Percentiles rank a stretch among this genome's conserved stretches.
Conservation (phyloP, 1,284 basidiomycete genomes). For the Trichosporon sp. region DNA sequence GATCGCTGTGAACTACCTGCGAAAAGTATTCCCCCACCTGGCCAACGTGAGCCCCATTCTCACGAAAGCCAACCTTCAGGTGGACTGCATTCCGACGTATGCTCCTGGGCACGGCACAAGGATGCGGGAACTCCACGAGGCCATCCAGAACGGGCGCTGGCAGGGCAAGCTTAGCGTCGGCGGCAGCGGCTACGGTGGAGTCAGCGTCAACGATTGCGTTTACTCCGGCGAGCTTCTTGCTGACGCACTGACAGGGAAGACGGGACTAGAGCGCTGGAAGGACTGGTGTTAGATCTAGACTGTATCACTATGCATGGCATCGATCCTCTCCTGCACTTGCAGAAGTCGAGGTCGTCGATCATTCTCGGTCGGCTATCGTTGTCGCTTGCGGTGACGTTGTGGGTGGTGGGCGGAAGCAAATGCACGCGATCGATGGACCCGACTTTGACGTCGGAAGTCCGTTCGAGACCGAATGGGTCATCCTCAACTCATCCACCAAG, state of each 20-base stretch:
- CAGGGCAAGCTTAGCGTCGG: constrained; percentile 62
- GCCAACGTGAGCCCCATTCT: constrained; percentile 48
- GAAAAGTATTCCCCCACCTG: constrained; percentile 53
- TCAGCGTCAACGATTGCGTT: constrained; percentile 86
- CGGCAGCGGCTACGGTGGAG: constrained; percentile 81
- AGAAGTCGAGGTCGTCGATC: no score
- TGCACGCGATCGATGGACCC: constrained; percentile 1
- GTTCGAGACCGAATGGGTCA: background rate
- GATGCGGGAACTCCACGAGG: constrained; percentile 58
- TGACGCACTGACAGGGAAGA: constrained; percentile 22
- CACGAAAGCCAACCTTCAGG: constrained; percentile 57
- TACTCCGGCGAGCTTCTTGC: constrained; percentile 58
- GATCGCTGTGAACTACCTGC: constrained; percentile 50
- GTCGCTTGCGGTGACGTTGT: background rate
- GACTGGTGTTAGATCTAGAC: constrained; percentile 20
- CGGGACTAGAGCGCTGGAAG: constrained; percentile 42
- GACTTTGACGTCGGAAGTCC: constrained; percentile 1
- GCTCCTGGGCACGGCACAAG: constrained; percentile 66
- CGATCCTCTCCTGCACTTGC: background rate
- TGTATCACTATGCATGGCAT: constrained; percentile 8
- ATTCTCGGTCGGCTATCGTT: background rate
- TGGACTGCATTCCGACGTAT: constrained; percentile 76
- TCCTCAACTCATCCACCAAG: constrained; percentile 6
- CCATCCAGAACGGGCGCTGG: constrained; percentile 54
- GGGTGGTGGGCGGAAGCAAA: background rate